Conservation (phyloP, 176 grass and related monocot species). For the Pontederia crassipes region DNA sequence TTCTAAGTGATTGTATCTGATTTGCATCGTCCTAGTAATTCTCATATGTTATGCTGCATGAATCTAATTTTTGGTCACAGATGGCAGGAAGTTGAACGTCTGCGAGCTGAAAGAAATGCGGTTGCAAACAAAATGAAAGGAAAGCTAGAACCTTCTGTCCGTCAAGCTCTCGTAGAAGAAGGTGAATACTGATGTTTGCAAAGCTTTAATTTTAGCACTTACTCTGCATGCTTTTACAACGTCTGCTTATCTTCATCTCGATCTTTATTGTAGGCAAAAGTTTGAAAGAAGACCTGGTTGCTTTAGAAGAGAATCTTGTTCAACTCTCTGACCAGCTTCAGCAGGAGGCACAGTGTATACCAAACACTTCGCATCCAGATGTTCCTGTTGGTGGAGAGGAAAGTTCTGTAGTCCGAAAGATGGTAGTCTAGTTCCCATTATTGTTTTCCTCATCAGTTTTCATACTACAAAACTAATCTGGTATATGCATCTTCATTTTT, state of each 20-base stretch:
- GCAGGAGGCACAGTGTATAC: slow-evolving; percentile 85
- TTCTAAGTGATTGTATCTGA: neutral
- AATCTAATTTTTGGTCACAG: slow-evolving; percentile 68
- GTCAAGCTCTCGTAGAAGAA: slow-evolving; percentile 86
- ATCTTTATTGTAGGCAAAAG: slow-evolving; percentile 51
- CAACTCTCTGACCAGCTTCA: slow-evolving; percentile 76
- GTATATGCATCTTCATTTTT: slow-evolving; percentile 12
- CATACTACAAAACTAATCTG: slow-evolving; percentile 1
- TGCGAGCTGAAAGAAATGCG: slow-evolving; percentile 83
- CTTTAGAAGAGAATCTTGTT: slow-evolving; percentile 83
- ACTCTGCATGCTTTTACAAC: too few species aligned
- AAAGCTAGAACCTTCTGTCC: slow-evolving; percentile 72
- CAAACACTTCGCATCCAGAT: slow-evolving; percentile 80
- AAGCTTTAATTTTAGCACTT: too few species aligned
- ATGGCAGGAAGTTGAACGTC: slow-evolving; percentile 94
- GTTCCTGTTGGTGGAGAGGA: slow-evolving; percentile 74
- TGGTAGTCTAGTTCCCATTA: slow-evolving; percentile 33
- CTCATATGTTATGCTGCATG: too few species aligned
- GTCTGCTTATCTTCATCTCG: neutral
- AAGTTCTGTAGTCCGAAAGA: slow-evolving; percentile 63
- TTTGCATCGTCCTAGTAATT: slow-evolving; percentile 9
- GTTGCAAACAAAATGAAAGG: slow-evolving; percentile 97
- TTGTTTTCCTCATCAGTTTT: slow-evolving; percentile 1
- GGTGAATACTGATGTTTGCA: slow-evolving; percentile 26
- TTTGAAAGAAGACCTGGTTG: slow-evolving; percentile 78